Base-by-base conservation (phyloP, 139 green algal genomes). In the Auxenochlorella protothecoides region DNA sequence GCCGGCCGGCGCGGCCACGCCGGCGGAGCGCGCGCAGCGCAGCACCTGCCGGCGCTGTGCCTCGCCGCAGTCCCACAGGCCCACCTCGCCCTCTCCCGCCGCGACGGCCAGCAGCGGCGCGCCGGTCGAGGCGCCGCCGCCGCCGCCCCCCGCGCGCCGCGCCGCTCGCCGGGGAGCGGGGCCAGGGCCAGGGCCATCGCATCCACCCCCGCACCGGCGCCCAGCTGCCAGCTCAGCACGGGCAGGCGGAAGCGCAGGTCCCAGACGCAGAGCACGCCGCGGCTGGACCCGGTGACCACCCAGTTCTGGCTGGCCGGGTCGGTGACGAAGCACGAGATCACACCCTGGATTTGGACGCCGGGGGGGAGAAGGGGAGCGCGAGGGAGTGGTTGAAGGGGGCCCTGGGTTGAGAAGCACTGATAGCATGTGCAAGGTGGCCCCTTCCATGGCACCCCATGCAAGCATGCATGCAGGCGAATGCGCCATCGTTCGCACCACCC, bases 201-300 rank as follows among this genome's bases (percentile, higher is more conserved):
- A 27, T 88, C 72, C 6, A 91, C 68, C 72, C 71, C 69, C 59
- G 57, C 67, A 54, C 78, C 75, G 4, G 16, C 51, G 5, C 76
- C 79, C 44, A 83, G 80, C 27, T 52, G 69, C 77, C 81, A 85
- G 51, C 13, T 14, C 51, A 61, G 63, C 52, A 84, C 76, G 3
- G 63, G 75, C 63, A 93, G 69, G 69, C 72, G 74, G 80, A 94
- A 96, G 68, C 91, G 80, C 59, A 90, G 76, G 72, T 96, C 91
- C 90, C 90, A 96, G 64, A 93, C 66, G 5, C 74, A 69, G 63
- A 93, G 65, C 53, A 71, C 66, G 16, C 90, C 90, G 10, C 83
- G 74, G 63, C 59, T 84, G 74, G 70, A 87, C 53, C 85, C 87
- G n/a, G 83, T 85, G 57, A 93, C 67, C 65, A 95, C 73, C 85